These are phyloP conservation scores for Periconia sp. DNA, from an alignment of 2,329 filamentous ascomycete genomes.

Conservation along the genomic window DNA sequence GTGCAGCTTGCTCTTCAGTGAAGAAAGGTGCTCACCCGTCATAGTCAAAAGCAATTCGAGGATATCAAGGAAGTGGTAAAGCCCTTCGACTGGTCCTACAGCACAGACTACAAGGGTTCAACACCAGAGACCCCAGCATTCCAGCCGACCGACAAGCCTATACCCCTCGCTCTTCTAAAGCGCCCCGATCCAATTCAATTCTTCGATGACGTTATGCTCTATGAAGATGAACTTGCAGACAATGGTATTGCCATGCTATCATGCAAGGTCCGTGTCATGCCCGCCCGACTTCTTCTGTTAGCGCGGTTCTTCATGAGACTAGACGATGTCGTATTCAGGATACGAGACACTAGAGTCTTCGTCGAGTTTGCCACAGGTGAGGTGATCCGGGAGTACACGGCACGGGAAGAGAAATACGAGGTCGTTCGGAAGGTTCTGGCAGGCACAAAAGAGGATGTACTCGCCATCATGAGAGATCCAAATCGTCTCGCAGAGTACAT, in stretches of 20 bases:
- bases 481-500: slow-evolving; percentile 68
- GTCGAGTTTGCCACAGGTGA: slow-evolving; percentile 82
- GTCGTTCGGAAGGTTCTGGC: slow-evolving; percentile 68
- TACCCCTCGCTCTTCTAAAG: slow-evolving; percentile 86
- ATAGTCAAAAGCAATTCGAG: slow-evolving; percentile 77
- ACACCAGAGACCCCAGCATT: slow-evolving; percentile 51
- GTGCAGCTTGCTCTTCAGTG: slow-evolving; percentile 3
- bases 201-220: slow-evolving; percentile 94
- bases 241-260: slow-evolving; percentile 92
- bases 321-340: slow-evolving; percentile 84
- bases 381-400: slow-evolving; percentile 87
- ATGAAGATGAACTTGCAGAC: slow-evolving; percentile 97
- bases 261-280: slow-evolving; percentile 93
- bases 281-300: slow-evolving; percentile 82
- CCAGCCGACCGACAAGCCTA: slow-evolving; percentile 58
- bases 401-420: slow-evolving; percentile 82
- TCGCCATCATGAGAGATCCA: slow-evolving; percentile 77
- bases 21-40: slow-evolving; percentile 15
- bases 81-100: slow-evolving; percentile 98
- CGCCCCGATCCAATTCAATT: slow-evolving; percentile 93
- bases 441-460: slow-evolving; percentile 70
- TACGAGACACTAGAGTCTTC: slow-evolving; percentile 90
- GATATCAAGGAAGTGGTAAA: slow-evolving; percentile 93
- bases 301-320: slow-evolving; percentile 90
- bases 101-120: slow-evolving; percentile 82